Conservation (phyloP, 495 filamentous ascomycete species). For the Paragyromitra xinjiangensis region DNA sequence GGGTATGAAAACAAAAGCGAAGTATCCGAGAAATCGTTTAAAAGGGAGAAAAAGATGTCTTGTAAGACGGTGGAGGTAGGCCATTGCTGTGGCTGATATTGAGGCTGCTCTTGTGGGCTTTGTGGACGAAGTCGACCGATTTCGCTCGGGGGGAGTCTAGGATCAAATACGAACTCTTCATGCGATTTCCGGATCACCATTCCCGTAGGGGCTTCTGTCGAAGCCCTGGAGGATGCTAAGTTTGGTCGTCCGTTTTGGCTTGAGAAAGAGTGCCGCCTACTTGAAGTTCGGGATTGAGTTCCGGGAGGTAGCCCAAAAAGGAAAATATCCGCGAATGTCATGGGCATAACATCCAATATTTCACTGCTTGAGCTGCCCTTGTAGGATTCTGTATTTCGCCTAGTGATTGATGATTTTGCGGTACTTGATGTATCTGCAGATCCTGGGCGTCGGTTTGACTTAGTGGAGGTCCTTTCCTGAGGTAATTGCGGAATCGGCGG, state of each 20-base stretch:
- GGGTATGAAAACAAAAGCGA: constrained; percentile 48
- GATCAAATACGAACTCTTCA: constrained; percentile 34
- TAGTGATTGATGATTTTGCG: constrained; percentile 21
- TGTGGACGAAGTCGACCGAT: neutral
- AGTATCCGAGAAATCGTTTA: constrained; percentile 35
- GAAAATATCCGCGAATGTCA: constrained; percentile 42
- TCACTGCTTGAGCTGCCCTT: neutral
- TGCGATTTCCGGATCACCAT: neutral
- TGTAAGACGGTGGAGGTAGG: constrained; percentile 10
- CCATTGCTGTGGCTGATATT: neutral
- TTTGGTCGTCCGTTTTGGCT: constrained; percentile 41
- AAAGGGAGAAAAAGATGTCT: constrained; percentile 29
- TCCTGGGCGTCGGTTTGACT: neutral
- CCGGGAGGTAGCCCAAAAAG: constrained; percentile 27
- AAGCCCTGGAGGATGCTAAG: constrained; percentile 25
- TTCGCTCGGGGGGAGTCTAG: constrained; percentile 10
- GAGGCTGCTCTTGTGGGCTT: constrained; percentile 11
- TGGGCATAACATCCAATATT: constrained; percentile 12
- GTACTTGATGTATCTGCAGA: constrained; percentile 18
- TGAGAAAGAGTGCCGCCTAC: constrained; percentile 52
- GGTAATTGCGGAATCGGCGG: constrained; percentile 3
- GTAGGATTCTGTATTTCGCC: constrained; percentile 31
- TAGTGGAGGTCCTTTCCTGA: neutral
- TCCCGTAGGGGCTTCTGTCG: constrained; percentile 1
- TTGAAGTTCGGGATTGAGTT: constrained; percentile 9